These are phyloP conservation scores for Alnus glutinosa DNA, from an alignment of 306 rosid species.

Conservation along the genomic window DNA sequence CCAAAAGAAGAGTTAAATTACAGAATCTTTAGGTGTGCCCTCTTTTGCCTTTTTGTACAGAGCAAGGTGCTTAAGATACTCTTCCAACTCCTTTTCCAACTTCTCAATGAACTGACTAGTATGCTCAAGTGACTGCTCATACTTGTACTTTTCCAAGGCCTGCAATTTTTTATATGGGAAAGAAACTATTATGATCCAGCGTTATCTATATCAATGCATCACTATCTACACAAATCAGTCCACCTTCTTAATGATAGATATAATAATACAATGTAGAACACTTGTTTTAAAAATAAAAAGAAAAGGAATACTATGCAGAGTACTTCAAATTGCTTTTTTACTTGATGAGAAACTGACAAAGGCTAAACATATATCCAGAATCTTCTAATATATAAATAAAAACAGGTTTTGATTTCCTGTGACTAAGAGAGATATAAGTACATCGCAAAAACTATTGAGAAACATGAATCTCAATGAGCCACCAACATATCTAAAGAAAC, in stretches of 20 bases:
- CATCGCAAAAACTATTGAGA: background rate
- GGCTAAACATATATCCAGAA: background rate
- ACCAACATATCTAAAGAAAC: background rate
- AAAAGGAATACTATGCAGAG: background rate
- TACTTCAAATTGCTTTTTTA: background rate
- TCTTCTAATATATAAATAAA: background rate
- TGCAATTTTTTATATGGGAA: conserved; percentile 33
- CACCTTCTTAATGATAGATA: background rate
- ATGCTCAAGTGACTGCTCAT: conserved; percentile 78
- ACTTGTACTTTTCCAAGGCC: conserved; percentile 78
- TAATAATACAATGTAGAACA: background rate
- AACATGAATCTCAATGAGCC: background rate
- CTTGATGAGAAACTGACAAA: background rate
- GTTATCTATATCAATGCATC: background rate
- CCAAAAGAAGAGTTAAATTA: background rate
- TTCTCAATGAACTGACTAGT: conserved; percentile 84
- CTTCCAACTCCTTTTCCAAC: conserved; percentile 81
- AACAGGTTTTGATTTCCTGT: background rate
- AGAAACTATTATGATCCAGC: conserved; percentile 1
- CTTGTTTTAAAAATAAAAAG: too few species aligned
- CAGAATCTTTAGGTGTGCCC: conserved; percentile 28
- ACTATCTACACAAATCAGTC: background rate
- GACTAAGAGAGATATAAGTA: background rate
- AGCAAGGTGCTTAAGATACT: conserved; percentile 59
- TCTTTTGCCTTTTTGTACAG: conserved; percentile 51